Evolutionary conservation across 768 basidiomycete genomes (phyloP), one percentile per base, ranked within the genome.

Genomic region (Kwoniella dejecticola): DNA sequence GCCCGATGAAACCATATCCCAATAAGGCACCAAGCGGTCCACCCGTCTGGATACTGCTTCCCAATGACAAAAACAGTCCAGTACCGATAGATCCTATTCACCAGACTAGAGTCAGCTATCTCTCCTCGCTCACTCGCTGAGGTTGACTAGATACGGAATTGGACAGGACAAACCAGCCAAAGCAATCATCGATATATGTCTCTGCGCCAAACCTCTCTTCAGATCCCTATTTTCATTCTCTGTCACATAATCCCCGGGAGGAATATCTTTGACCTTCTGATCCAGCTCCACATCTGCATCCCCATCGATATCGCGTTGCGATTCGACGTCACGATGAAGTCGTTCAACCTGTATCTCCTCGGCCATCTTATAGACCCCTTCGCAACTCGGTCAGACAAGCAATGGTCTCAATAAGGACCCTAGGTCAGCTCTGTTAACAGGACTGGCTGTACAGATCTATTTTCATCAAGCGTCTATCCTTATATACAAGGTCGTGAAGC

Each of bases 1-100:
- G 73, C 62, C 84, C 80, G 67, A 82, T 76, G 72, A 82, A 74
- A 63, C 80, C 50, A 70, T 84, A 84, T 1, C 82, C 85, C 8
- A 85, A 71, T 53, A 85, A 71, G 0, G 81, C 69, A 11, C 86
- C 85, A 0, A 85, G 77, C 4, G 86, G 85, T 0, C 86, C 86
- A 4, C 82, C 85, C 27, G 80, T 80, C 0, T 81, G 79, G 23
- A 86, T 80, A 4, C 80, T 77, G 4, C 63, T 78, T 1, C 84
- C 86, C 2, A 83, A 82, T 4, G 84, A 83, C 13, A 87, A 74
- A 74, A 87, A 86, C 3, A 86, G 78, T 50, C 85, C 85, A 1
- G 84, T 85, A 17, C 85, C 84, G 42, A 75, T 71, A 2, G 60
- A 44, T 2, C 60, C 60, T 36, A 52, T 24, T 36, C 45, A 47